Evolutionary conservation across 352 stramenopile species (phyloP), one percentile per base, ranked within the genome.

Genomic region (Pythium aphanidermatum): DNA sequence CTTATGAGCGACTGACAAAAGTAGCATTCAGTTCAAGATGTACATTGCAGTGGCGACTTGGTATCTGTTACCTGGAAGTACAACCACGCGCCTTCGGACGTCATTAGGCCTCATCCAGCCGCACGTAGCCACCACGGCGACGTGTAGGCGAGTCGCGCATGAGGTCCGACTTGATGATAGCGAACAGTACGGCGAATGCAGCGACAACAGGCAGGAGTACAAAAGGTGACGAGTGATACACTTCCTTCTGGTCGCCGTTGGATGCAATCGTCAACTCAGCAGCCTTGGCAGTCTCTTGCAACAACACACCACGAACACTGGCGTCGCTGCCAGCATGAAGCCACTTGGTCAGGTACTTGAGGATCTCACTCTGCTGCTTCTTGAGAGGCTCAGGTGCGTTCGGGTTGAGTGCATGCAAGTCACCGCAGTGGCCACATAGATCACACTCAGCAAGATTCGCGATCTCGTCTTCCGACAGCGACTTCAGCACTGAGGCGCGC

Each of bases 401-500:
- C 14, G 63, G 63, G 25, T 73, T 64, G 3, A 58, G 54, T 6
- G 64, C 51, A 19, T 65, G 34, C 16, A 95, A 60, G 32, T 95
- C 83, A 2, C 80, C 76, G 28, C 79, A 95, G 63, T 95, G 81
- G 32, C 83, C 81, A 38, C 83, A 95, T 11, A 87, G 38, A 30
- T 92, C 69, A 27, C 83, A 95, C 50, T 80, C 59, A 7, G 83
- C 82, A 21, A 91, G 34, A 42, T 79, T 83, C 16, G 78, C 79
- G 23, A 76, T 52, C 14, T 86, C 59, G 28, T 88, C 77, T 19
- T 73, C 65, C 2, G 68, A 63, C 10, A 90, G 44, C 16, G 66
- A 77, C 21, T 75, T 33, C 13, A 81, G 49, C 29, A 95, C 74
- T 0, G 73, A 90, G 8, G 79, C 81, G 21, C 76, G 74, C 53